Evolutionary conservation across 768 basidiomycete genomes (phyloP).

Genomic region (Termitomyces sp.): DNA sequence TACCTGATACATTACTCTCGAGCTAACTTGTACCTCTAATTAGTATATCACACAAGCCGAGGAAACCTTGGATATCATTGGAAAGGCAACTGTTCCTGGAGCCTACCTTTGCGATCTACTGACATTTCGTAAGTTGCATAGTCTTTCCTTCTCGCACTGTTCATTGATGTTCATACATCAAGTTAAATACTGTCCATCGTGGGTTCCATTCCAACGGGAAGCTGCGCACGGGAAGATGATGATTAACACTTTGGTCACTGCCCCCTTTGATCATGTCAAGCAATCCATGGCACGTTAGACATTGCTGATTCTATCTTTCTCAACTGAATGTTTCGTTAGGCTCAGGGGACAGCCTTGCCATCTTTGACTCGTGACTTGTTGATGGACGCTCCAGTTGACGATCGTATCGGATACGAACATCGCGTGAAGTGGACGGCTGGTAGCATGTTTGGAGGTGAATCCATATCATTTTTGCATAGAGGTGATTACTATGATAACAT

Average conservation of each 20-base stretch:
- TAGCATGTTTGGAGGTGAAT: neutral
- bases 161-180: neutral
- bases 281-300: neutral
- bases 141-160: neutral
- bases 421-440: neutral
- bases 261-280: neutral
- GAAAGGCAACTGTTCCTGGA: neutral
- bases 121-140: neutral
- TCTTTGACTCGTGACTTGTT: neutral
- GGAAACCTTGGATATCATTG: neutral
- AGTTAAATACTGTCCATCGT: neutral
- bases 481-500: neutral
- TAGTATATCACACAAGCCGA: neutral
- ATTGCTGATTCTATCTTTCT: neutral
- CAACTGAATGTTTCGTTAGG: neutral
- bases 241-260: neutral
- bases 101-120: neutral
- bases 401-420: neutral
- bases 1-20: too few species aligned
- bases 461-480: neutral
- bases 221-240: neutral
- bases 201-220: neutral
- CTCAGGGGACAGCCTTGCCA: neutral
- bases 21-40: neutral
- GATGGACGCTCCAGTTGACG: neutral